phyloP scores from a whole-genome alignment of 345 rosid genomes.

The Heritiera fomes region DNA sequence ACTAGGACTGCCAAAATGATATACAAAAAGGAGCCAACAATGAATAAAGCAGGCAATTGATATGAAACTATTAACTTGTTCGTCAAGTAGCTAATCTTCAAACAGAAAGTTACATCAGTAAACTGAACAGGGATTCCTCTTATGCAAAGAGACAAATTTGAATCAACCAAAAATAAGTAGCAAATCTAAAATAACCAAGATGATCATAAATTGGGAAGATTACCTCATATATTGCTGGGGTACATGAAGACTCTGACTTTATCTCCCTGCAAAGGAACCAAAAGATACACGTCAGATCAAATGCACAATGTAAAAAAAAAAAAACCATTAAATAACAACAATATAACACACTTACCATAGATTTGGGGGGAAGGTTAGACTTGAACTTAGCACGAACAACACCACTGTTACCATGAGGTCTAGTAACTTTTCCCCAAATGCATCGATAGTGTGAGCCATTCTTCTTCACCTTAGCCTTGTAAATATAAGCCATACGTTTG shows the following conservation, averaged over 20 bases:
- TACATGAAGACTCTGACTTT: constrained; percentile 94
- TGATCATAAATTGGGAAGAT: not conserved
- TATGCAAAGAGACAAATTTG: not conserved
- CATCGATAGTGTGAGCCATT: constrained; percentile 83
- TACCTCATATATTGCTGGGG: constrained; percentile 91
- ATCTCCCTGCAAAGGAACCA: constrained; percentile 52
- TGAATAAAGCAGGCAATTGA: not conserved
- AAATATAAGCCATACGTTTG: constrained; percentile 89
- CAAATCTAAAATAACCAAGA: not conserved
- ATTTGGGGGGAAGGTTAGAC: constrained; percentile 83
- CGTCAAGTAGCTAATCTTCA: not conserved
- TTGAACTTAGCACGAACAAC: constrained; percentile 89
- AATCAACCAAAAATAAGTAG: not conserved
- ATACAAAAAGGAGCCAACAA: not conserved
- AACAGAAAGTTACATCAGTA: not conserved
- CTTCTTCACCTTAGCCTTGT: constrained; percentile 90
- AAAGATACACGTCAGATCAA: not conserved
- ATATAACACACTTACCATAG: constrained; percentile 56
- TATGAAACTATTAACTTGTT: not conserved
- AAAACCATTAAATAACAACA: not conserved
- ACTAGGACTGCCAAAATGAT: not conserved
- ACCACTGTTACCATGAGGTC: constrained; percentile 96
- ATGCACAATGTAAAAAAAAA: not conserved
- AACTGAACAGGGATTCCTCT: not conserved
- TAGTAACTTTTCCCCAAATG: constrained; percentile 88